A percentile compares a stretch with the other conserved stretches of the same genome.
Evolutionary conservation across 164 flowering plant genomes (phyloP).

Genomic region (Aristolochia californica): DNA sequence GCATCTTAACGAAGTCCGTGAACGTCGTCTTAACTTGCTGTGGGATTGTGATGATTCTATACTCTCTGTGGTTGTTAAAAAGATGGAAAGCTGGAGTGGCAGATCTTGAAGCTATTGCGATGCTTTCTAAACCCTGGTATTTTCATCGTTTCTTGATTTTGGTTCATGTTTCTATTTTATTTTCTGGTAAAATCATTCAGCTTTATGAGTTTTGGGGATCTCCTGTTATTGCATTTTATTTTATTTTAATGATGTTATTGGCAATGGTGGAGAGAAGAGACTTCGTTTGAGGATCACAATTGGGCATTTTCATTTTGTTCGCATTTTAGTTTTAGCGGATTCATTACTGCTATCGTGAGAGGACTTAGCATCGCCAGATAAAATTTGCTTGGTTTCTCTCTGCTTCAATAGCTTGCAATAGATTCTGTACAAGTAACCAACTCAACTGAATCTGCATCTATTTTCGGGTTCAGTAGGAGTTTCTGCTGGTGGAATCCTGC

Average conservation of each 20-base stretch:
- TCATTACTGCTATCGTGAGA: too few species aligned
- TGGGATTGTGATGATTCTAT: conserved; percentile 34
- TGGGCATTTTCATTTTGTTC: background rate
- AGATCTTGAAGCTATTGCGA: conserved; percentile 5
- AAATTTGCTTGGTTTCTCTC: too few species aligned
- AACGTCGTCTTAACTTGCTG: conserved; percentile 20
- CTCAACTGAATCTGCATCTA: too few species aligned
- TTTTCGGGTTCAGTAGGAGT: too few species aligned
- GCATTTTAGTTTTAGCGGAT: background rate
- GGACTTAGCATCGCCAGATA: too few species aligned
- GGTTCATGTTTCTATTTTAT: background rate
- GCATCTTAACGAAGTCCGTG: conserved; percentile 16
- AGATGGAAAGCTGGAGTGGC: conserved; percentile 27
- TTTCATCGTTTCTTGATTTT: background rate
- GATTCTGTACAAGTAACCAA: too few species aligned
- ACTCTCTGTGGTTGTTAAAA: conserved; percentile 45
- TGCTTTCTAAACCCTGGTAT: conserved; percentile 34
- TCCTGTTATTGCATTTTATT: background rate
- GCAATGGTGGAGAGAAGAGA: background rate
- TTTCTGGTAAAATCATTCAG: too few species aligned
- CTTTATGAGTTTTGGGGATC: too few species aligned
- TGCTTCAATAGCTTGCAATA: too few species aligned
- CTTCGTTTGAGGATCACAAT: too few species aligned
- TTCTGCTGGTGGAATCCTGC: too few species aligned
- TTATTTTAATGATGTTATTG: background rate